Evolutionary conservation across 2,329 filamentous ascomycete species (phyloP).

Genomic region (Cyphellophora europaea): DNA sequence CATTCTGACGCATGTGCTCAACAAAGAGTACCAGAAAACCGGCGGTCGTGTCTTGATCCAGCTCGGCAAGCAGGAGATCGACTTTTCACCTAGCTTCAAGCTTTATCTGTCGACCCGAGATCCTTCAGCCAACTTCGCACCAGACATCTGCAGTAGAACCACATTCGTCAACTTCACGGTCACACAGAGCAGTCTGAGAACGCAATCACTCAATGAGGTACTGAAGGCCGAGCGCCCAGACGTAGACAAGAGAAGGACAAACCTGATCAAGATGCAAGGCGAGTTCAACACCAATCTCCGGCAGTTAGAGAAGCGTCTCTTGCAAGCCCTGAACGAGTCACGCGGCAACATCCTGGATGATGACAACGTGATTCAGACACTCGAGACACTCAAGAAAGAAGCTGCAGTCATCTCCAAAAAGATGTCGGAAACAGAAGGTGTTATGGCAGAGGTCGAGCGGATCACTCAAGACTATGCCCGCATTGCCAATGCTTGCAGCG

Average conservation of each 20-base stretch:
- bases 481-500: slow-evolving; percentile 89
- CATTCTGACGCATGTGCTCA: slow-evolving; percentile 94
- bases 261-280: slow-evolving; percentile 96
- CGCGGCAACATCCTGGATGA: slow-evolving; percentile 97
- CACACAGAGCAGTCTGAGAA: slow-evolving; percentile 96
- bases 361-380: slow-evolving; percentile 93
- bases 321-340: slow-evolving; percentile 94
- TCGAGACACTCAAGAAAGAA: slow-evolving; percentile 96
- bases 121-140: slow-evolving; percentile 89
- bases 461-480: slow-evolving; percentile 92
- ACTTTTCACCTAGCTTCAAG: slow-evolving; percentile 95
- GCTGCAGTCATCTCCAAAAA: slow-evolving; percentile 92
- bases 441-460: slow-evolving; percentile 95
- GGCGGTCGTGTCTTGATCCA: slow-evolving; percentile 96
- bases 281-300: slow-evolving; percentile 98
- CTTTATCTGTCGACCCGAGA: slow-evolving; percentile 92
- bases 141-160: slow-evolving; percentile 94
- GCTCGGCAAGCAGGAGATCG: slow-evolving; percentile 96
- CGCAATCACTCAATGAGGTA: slow-evolving; percentile 93
- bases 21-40: slow-evolving; percentile 98
- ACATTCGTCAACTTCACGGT: slow-evolving; percentile 99
- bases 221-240: slow-evolving; percentile 96
- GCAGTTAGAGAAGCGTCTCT: slow-evolving; percentile 83
- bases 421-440: slow-evolving; percentile 92
- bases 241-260: slow-evolving; percentile 90